phyloP scores from a whole-genome alignment of 1,284 basidiomycete species.

The Nidula niveotomentosa region DNA sequence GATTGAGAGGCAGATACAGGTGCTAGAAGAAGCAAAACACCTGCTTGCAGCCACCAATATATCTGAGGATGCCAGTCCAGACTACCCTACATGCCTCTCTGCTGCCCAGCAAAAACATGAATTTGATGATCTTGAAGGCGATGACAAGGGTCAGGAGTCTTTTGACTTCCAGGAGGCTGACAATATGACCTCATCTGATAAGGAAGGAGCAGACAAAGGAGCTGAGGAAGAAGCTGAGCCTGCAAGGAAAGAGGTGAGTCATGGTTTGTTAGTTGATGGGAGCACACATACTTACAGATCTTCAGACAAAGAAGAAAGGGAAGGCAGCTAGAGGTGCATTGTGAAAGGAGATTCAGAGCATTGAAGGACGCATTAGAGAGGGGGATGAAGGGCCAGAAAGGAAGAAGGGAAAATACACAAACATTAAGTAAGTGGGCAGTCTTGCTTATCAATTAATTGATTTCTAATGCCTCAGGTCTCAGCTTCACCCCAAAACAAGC shows the following conservation, averaged over 20 bases:
- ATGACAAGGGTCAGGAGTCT: conserved; percentile 1
- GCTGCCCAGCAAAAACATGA: conserved; percentile 3
- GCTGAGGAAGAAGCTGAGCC: too few relatives aligned
- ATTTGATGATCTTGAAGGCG: conserved; percentile 2
- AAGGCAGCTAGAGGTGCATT: conserved; percentile 3
- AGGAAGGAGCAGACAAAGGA: too few relatives aligned
- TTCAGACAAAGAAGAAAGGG: conserved; percentile 4
- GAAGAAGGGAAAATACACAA: neutral
- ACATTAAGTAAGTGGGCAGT: neutral
- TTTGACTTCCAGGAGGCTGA: conserved; percentile 10
- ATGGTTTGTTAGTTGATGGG: conserved; percentile 1
- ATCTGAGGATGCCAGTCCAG: conserved; percentile 6
- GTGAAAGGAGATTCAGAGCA: conserved; percentile 5
- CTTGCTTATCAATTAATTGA: conserved; percentile 1
- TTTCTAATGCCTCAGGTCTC: too few relatives aligned
- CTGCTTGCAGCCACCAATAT: conserved; percentile 7
- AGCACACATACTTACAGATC: neutral
- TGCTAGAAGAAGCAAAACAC: conserved; percentile 2
- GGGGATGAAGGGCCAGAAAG: neutral
- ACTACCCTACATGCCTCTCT: conserved; percentile 7
- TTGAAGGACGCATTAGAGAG: conserved; percentile 3
- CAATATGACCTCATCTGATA: conserved; percentile 4
- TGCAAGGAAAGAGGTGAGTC: neutral
- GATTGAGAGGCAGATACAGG: conserved; percentile 6
- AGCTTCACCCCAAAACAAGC: neutral